Evolutionary conservation across 371 early-diverging fungal species (phyloP), one percentile per base, ranked within the genome.

Genomic region (Rhizomucor miehei): DNA sequence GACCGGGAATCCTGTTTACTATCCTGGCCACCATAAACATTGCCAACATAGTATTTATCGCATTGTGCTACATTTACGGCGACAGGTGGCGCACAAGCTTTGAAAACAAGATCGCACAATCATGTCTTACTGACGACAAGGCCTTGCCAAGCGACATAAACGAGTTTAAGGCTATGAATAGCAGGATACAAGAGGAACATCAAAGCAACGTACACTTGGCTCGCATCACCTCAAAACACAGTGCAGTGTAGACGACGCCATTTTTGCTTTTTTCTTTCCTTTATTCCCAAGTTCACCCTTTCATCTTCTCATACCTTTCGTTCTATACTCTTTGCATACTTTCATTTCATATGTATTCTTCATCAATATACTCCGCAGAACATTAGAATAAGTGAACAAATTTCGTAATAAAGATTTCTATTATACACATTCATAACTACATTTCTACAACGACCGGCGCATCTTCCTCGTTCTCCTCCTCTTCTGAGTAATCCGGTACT

Each of bases 1-100:
- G 69, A 0, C 58, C 56, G 6, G 69, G 69, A 44, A 44, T 63
- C 0, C 48, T 69, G 25, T 63, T 63, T 44, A 60, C 63, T 10
- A 58, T 65, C 3, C 41, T 66, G 14, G 66, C 62, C 9, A 62
- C 11, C 11, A 44, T 62, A 12, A 63, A 60, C 29, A 38, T 63
- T 9, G 35, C 56, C 3, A 70, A 66, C 38, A 38, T 48, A 3
- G 24, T 46, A 3, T 60, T 62, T 39, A 47, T 70, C 14, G 13
- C 64, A 16, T 16, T 54, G 6, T 59, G 59, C 23, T 59, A 52
- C 21, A 24, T 45, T 25, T 45, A 34, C 20, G 70, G 70, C 3
- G 53, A 57, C 38, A 48, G 37, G 54, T 70, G 70, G 70, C 55
- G 70, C 38, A 51, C 36, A 5, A 21, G 20, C 11, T 59, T 62